These are phyloP conservation scores for Fragaria vesca DNA, from an alignment of 306 rosid species.

Conservation along the genomic window DNA sequence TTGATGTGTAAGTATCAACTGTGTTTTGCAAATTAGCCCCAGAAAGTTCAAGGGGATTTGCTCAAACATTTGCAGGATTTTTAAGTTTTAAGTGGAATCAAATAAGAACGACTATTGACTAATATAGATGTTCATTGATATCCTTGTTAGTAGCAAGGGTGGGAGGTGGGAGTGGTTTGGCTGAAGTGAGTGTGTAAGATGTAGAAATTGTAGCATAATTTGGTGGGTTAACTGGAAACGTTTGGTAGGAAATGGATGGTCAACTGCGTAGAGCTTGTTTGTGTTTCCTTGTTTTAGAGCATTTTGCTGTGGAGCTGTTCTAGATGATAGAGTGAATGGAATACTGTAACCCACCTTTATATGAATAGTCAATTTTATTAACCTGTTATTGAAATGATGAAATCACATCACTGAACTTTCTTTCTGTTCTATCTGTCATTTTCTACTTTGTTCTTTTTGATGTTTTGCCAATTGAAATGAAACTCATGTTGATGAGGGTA, in stretches of 20 bases:
- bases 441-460: not conserved
- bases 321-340: not conserved
- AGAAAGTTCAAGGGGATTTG: not conserved
- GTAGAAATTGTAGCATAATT: not conserved
- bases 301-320: not conserved
- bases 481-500: not conserved
- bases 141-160: not conserved
- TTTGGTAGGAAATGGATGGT: not conserved
- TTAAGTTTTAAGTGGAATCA: not conserved
- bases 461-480: not conserved
- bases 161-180: not conserved
- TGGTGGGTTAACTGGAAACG: conserved; percentile 7
- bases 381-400: not conserved
- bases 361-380: not conserved
- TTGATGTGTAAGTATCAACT: not conserved
- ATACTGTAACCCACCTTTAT: not conserved
- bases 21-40: not conserved
- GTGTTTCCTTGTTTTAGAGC: conserved; percentile 1
- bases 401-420: not conserved
- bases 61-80: not conserved
- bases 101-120: not conserved
- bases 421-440: not conserved
- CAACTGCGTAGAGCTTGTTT: not conserved
- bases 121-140: not conserved
- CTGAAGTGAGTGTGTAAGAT: not conserved